Evolutionary conservation across 2,329 filamentous ascomycete genomes (phyloP).

Genomic region (Fusarium sp.): DNA sequence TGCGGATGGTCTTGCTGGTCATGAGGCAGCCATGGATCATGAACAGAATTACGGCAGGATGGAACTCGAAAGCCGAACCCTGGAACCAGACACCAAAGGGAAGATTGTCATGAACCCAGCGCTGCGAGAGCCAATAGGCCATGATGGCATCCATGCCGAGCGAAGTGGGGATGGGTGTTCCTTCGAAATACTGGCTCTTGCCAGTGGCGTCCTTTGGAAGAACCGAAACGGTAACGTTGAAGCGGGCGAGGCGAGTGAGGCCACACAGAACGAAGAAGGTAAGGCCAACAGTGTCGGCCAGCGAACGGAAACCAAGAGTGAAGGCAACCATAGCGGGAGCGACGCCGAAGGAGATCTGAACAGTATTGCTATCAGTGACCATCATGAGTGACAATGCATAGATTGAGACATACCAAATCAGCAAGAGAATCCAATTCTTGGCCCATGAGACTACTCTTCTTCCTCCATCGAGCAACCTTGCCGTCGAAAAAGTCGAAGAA

Average conservation of each 20-base stretch:
- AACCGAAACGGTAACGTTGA: conserved; percentile 93
- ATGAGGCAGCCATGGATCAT: conserved; percentile 91
- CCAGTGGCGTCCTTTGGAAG: conserved; percentile 92
- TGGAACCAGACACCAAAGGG: conserved; percentile 76
- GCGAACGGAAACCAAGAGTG: conserved; percentile 85
- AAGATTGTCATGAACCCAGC: conserved; percentile 81
- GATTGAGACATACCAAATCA: conserved; percentile 75
- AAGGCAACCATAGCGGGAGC: conserved; percentile 89
- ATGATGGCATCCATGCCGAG: conserved; percentile 83
- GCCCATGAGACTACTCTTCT: conserved; percentile 97
- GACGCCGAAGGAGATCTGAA: conserved; percentile 92
- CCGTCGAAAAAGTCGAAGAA: conserved; percentile 99
- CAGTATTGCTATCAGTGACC: conserved; percentile 16
- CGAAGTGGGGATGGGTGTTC: conserved; percentile 93
- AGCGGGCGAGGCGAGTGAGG: conserved; percentile 90
- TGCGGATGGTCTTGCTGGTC: conserved; percentile 93
- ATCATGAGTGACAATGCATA: not conserved
- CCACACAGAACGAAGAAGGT: conserved; percentile 95
- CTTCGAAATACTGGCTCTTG: conserved; percentile 96
- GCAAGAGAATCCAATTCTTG: conserved; percentile 96
- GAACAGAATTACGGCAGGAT: conserved; percentile 84
- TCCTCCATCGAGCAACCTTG: conserved; percentile 93
- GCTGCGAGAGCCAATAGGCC: conserved; percentile 86
- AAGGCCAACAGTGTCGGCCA: conserved; percentile 80
- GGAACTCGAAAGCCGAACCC: conserved; percentile 80